Evolutionary conservation across 345 rosid genomes (phyloP).

Genomic region (Jatropha curcas): DNA sequence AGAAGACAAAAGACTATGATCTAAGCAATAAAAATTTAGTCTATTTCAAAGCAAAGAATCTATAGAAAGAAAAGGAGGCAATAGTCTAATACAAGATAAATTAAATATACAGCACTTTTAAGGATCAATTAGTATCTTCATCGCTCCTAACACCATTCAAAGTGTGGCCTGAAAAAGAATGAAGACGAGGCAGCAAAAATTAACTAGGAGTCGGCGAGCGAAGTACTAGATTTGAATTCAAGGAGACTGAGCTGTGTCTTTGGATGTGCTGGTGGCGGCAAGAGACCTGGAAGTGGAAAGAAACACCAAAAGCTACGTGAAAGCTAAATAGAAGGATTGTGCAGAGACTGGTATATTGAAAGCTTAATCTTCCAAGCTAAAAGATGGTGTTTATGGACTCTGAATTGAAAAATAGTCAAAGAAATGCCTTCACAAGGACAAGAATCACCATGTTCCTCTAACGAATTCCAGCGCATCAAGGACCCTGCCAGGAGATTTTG

Average conservation of each 20-base stretch:
- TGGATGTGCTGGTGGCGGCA: conserved; percentile 56
- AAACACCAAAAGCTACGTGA: conserved; percentile 40
- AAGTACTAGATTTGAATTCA: conserved; percentile 44
- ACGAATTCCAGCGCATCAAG: too few species aligned
- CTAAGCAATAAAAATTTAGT: too few species aligned
- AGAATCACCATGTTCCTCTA: too few species aligned
- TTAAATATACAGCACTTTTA: neutral
- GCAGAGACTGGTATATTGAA: conserved; percentile 69
- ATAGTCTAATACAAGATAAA: neutral
- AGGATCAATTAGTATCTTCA: neutral
- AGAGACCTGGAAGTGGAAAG: conserved; percentile 15
- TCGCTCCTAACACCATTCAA: neutral
- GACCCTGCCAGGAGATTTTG: too few species aligned
- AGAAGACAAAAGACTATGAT: neutral
- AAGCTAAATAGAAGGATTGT: conserved; percentile 86
- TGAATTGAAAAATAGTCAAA: too few species aligned
- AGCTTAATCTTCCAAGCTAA: conserved; percentile 60
- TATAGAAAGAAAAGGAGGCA: neutral
- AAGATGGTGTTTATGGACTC: conserved; percentile 40
- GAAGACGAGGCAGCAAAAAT: conserved; percentile 41
- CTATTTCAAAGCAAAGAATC: conserved; percentile 15
- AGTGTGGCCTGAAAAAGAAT: conserved; percentile 26
- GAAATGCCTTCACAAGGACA: too few species aligned
- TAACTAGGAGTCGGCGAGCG: conserved; percentile 13
- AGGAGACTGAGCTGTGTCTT: conserved; percentile 76